Conservation (phyloP, 768 basidiomycete species). For the Boletus huronensis region DNA sequence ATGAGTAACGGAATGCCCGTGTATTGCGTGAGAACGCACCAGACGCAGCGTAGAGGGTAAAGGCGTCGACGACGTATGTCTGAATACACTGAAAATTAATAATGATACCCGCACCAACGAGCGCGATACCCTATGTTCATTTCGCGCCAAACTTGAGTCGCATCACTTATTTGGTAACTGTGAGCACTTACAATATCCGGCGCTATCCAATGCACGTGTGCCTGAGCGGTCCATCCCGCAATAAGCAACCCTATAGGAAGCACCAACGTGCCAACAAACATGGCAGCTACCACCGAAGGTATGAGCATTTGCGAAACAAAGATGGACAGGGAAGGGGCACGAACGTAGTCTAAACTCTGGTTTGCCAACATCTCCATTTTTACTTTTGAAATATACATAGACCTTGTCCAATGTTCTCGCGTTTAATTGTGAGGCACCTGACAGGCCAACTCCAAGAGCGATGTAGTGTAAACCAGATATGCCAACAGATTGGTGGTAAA, state of each 20-base stretch:
- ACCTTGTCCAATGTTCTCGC: conserved; percentile 54
- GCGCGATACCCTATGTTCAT: conserved; percentile 47
- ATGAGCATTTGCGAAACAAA: background rate
- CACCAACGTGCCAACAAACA: conserved; percentile 55
- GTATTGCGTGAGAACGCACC: conserved; percentile 35
- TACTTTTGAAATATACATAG: conserved; percentile 47
- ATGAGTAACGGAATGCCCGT: background rate
- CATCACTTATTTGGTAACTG: too few relatives aligned
- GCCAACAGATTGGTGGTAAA: conserved; percentile 54
- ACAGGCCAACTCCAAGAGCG: conserved; percentile 63
- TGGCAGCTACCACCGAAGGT: conserved; percentile 40
- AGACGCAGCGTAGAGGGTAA: conserved; percentile 65
- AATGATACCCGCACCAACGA: conserved; percentile 56
- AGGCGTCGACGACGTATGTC: conserved; percentile 65
- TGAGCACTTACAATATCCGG: conserved; percentile 53
- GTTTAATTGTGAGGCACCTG: conserved; percentile 49
- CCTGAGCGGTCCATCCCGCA: conserved; percentile 65
- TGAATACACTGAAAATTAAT: conserved; percentile 60
- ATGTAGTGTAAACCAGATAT: conserved; percentile 69
- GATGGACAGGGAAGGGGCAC: conserved; percentile 9
- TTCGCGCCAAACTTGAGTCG: background rate
- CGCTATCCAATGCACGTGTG: conserved; percentile 62
- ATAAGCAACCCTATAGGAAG: conserved; percentile 68
- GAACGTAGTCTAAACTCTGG: conserved; percentile 54
- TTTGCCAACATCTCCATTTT: conserved; percentile 50